Evolutionary conservation across 495 filamentous ascomycete genomes (phyloP).

Genomic region (Xylaria palmicola): DNA sequence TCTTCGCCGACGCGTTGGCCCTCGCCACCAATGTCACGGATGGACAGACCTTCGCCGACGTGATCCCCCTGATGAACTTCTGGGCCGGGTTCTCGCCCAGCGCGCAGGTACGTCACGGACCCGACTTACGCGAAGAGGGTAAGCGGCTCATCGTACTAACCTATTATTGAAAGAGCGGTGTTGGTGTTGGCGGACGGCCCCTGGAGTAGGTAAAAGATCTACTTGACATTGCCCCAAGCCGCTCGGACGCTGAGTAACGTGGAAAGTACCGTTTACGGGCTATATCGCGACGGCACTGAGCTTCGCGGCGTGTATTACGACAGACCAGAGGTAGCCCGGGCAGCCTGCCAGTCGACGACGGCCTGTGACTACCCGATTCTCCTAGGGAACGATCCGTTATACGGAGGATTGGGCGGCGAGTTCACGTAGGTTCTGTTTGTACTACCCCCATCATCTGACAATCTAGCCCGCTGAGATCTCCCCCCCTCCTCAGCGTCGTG

Average conservation of each 20-base stretch:
- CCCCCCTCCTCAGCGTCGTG: constrained; percentile 12
- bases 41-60: constrained; percentile 26
- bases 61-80: constrained; percentile 25
- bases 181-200: constrained; percentile 22
- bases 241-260: not conserved
- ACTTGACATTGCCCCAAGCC: not conserved
- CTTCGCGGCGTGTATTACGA: constrained; percentile 28
- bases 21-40: constrained; percentile 25
- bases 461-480: constrained; percentile 12
- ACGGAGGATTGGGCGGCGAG: constrained; percentile 25
- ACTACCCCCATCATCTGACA: not conserved
- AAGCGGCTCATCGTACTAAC: constrained; percentile 10
- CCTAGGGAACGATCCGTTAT: constrained; percentile 25
- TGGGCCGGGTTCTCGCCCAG: constrained; percentile 29
- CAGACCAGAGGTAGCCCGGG: constrained; percentile 24
- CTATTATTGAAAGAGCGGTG: constrained; percentile 20
- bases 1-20: constrained; percentile 26
- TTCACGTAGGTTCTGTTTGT: constrained; percentile 20
- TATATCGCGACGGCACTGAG: constrained; percentile 28
- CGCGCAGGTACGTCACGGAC: constrained; percentile 16
- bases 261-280: constrained; percentile 25
- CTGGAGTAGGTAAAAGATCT: constrained; percentile 15
- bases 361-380: constrained; percentile 29
- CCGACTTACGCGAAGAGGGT: not conserved
- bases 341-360: constrained; percentile 26